Evolutionary conservation across 495 filamentous ascomycete species (phyloP), one percentile per base, ranked within the genome.

Genomic region (Rostrohypoxylon terebratum): DNA sequence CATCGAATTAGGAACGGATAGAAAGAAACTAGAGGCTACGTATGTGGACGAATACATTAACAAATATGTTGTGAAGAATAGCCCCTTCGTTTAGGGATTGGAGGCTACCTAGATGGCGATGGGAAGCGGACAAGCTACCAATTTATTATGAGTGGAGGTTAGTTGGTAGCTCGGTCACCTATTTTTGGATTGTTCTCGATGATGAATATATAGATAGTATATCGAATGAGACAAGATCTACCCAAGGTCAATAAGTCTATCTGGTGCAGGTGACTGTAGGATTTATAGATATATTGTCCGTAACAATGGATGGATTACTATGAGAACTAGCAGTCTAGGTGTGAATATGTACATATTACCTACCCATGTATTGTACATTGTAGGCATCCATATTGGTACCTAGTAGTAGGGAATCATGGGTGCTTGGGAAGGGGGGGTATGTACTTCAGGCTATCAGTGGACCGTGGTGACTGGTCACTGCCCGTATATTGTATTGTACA

Each of bases 1-100:
- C 66, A 83, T 97, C 38, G 84, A 91, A 72, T 80, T 97, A 59
- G 92, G 91, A 68, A 87, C 87, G 80, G 86, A 96, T 79, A 81
- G 85, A 59, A 84, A 90, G 80, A 88, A 85, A 79, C 83, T 99
- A 47, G 93, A 97, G 84, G 70, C 78, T 59, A 92, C 92, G 86
- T 86, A 91, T 62, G 90, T 98, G 10, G 96, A 99, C 82, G 83
- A 93, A 81, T 99, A 98, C 80, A 92, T 98, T 63, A 93, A 98
- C 81, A 81, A 97, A 78, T 99, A 97, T 79, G 92, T 93, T 65
- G 80, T 79, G 67, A 83, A 87, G 81, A 80, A 87, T 64, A 87
- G 85, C 77, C 82, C 85, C 76, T 88, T 87, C 72, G 73, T 87
- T 64, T 81, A 81, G 66, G 70, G 6, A 23, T 23, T 21, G n/a